These are phyloP conservation scores for Epichloe sp. DNA, from an alignment of 2,329 filamentous ascomycete genomes.

Conservation along the genomic window DNA sequence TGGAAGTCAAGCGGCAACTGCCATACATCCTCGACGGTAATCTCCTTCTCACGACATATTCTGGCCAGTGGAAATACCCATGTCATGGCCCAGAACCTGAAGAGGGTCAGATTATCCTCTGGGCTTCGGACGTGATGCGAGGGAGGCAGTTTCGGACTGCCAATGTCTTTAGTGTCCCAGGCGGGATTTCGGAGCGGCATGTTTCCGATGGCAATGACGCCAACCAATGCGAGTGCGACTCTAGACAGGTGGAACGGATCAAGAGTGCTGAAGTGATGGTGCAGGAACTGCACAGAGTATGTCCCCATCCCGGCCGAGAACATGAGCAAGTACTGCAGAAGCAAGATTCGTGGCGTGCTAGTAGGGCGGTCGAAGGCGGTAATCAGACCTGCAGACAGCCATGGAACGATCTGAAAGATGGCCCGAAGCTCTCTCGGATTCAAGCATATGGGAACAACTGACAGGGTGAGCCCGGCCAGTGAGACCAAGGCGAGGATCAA, in stretches of 20 bases:
- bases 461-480: constrained; percentile 21
- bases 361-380: constrained; percentile 25
- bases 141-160: constrained; percentile 14
- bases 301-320: constrained; percentile 18
- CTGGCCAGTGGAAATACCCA: constrained; percentile 69
- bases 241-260: constrained; percentile 14
- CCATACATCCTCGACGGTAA: constrained; percentile 76
- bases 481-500: constrained; percentile 20
- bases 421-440: constrained; percentile 14
- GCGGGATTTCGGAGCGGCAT: constrained; percentile 25
- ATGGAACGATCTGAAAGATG: constrained; percentile 26
- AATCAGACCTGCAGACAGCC: constrained; percentile 24
- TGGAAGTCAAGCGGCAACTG: constrained; percentile 68
- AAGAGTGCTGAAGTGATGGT: constrained; percentile 9
- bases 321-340: constrained; percentile 25
- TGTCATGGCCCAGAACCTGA: constrained; percentile 73
- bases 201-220: constrained; percentile 18
- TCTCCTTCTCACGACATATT: constrained; percentile 47
- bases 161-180: constrained; percentile 21
- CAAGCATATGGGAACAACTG: constrained; percentile 18
- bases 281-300: constrained; percentile 19
- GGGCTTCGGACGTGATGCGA: constrained; percentile 44
- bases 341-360: constrained; percentile 27
- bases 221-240: constrained; percentile 12
- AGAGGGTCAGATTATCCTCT: constrained; percentile 67